Base-by-base conservation (phyloP, 768 basidiomycete genomes). In the Suillus spraguei region DNA sequence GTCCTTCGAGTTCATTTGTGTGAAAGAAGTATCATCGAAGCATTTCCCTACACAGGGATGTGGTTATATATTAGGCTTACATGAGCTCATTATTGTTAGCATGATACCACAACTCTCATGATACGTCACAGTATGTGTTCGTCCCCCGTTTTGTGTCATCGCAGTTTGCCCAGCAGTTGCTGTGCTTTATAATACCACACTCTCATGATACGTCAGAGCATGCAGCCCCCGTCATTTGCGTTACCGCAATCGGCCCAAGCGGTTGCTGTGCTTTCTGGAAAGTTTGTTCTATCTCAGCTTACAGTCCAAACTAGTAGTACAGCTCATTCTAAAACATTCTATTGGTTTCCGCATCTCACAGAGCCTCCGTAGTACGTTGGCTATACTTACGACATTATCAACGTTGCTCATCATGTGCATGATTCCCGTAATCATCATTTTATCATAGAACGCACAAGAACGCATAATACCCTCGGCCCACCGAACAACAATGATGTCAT, bases 11-110 rank as follows among this genome's bases (percentile, higher is more conserved):
- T 55, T 14, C 54, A 36, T 55, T n/a, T 38, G 36, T 36, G 14
- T 38, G 52, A 53, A n/a, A 53, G 52, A 53, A 53, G 52, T 33
- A 5, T 20, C 28, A 11, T 52, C 50, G 28, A 52, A 52, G 50
- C 17, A 8, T 9, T 16, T 13, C 32, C 17, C 52, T 53, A 35
- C 50, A 33, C 50, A 32, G 16, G 22, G 4, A 56, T 56, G 38
- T 17, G 14, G 55, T 38, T 11, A 39, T 28, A 39, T 56, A 56
- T 56, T 22, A 56, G 28, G 32, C 32, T 20, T 14, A 20, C 32
- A 53, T 53, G 52, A n/a, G 20, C 50, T 53, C 52, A 35, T n/a
- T n/a, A 53, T 32, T 17, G 50, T 52, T 28, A 13, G 28, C 28
- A 17, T 50, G 17, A 28, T 32, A 50, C 24, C 16, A 17, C 14